These are phyloP conservation scores for Graphium sp. DNA, from an alignment of 2,329 filamentous ascomycete species.

Conservation along the genomic window DNA sequence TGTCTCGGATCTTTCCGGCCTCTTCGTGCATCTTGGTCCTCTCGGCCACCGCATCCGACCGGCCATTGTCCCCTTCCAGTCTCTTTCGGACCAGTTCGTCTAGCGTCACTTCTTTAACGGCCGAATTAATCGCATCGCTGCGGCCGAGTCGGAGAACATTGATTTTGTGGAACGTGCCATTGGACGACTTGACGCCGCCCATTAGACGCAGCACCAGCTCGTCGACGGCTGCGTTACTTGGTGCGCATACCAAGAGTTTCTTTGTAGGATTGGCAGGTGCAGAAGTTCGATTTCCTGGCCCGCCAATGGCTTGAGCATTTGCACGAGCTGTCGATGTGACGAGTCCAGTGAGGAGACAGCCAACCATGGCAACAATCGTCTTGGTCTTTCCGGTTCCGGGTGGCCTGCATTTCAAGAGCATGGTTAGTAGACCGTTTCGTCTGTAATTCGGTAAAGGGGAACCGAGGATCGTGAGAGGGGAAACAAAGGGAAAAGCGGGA, in stretches of 20 bases:
- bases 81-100: constrained; percentile 76
- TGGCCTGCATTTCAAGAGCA: constrained; percentile 35
- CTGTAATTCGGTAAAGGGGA: too few relatives aligned
- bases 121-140: constrained; percentile 79
- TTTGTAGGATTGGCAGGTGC: constrained; percentile 24
- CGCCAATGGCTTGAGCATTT: constrained; percentile 1
- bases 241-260: constrained; percentile 92
- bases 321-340: constrained; percentile 12
- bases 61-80: constrained; percentile 43
- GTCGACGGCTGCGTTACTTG: constrained; percentile 94
- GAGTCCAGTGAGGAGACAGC: constrained; percentile 55
- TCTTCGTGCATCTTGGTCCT: constrained; percentile 46
- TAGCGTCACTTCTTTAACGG: constrained; percentile 79
- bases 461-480: background rate
- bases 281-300: background rate
- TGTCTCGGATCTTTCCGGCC: constrained; percentile 55
- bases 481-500: constrained; percentile 1
- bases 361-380: constrained; percentile 92
- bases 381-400: constrained; percentile 97
- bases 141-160: constrained; percentile 82
- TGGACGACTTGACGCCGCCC: constrained; percentile 62
- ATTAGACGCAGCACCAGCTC: constrained; percentile 90
- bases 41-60: constrained; percentile 36
- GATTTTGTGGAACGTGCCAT: constrained; percentile 57
- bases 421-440: background rate